Evolutionary conservation across 768 basidiomycete species (phyloP), one percentile per base, ranked within the genome.

Genomic region (Lactifluus volemus): DNA sequence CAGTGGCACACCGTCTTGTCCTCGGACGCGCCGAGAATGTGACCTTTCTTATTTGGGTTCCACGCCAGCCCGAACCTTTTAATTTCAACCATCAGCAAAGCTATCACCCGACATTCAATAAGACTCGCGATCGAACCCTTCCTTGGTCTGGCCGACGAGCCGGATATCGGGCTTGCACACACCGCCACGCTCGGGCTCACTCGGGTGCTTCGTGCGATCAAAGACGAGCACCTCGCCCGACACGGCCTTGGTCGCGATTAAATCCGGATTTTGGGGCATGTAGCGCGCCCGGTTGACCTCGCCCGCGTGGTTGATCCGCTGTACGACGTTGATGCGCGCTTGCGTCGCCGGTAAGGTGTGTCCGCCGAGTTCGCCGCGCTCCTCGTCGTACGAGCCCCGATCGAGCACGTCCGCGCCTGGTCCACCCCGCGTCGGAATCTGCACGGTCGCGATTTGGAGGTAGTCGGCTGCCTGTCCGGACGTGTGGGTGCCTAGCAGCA

Each of bases 241-340:
- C 8, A 93, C 82, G 21, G 94, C 80, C 73, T 98, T 98, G 11
- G 96, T 98, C 14, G 97, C 97, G 66, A 99, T 89, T 66, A 99
- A 74, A 74, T 98, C 92, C 2, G 94, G 91, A 70, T 98, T 99
- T 74, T 98, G 96, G 6, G 97, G 97, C 95, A 98, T 98, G 73
- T 98, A 99, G 55, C 97, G 85, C 62, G 97, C 97, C 48, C 94
- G 79, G 74, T 99, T 99, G 69, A 98, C 92, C 72, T 99, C 97
- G 45, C 93, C 92, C 4, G 81, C 81, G 73, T 99, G 97, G 72
- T 94, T 95, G 76, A 99, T 98, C 66, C 83, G 85, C 72, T 99
- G 97, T 36, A 86, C 89, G 73, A 96, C 84, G 68, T 89, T 87
- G 63, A 98, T 86, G 29, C 92, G 84, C 1, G 95, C 88, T 57